Evolutionary conservation across 2,329 filamentous ascomycete species (phyloP).

Genomic region (Aspergillus spinulosporus): DNA sequence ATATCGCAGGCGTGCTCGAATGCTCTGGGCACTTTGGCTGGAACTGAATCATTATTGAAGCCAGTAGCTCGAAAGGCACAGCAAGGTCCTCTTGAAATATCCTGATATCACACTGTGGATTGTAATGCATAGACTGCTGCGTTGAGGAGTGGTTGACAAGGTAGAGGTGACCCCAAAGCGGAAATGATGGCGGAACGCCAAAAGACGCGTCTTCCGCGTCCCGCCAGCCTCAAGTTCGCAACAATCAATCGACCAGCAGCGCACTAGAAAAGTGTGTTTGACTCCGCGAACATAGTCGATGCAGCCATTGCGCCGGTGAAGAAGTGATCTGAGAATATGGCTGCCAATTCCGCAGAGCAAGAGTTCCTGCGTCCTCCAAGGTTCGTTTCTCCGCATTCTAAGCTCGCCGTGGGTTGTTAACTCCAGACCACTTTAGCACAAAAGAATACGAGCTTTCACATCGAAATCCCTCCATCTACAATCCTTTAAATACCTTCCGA

Average conservation of each 20-base stretch:
- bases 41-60: too few relatives aligned
- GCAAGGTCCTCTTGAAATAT: too few relatives aligned
- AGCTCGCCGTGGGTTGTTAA: conserved; percentile 1
- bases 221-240: conserved; percentile 1
- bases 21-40: too few relatives aligned
- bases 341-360: conserved; percentile 18
- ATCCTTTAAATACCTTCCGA: conserved; percentile 70
- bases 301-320: not conserved
- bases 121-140: not conserved
- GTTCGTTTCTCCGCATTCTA: conserved; percentile 21
- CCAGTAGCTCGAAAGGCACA: too few relatives aligned
- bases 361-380: conserved; percentile 33
- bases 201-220: conserved; percentile 30
- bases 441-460: conserved; percentile 47
- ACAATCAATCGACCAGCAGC: conserved; percentile 4
- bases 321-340: conserved; percentile 18
- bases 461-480: conserved; percentile 65
- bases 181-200: conserved; percentile 26
- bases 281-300: conserved; percentile 6
- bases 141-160: not conserved
- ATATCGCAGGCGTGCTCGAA: too few relatives aligned
- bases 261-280: not conserved
- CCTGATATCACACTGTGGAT: not conserved
- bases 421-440: conserved; percentile 26
- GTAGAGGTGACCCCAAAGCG: conserved; percentile 21